phyloP scores from a whole-genome alignment of 2,329 filamentous ascomycete species.

The Tolypocladium inflatum region DNA sequence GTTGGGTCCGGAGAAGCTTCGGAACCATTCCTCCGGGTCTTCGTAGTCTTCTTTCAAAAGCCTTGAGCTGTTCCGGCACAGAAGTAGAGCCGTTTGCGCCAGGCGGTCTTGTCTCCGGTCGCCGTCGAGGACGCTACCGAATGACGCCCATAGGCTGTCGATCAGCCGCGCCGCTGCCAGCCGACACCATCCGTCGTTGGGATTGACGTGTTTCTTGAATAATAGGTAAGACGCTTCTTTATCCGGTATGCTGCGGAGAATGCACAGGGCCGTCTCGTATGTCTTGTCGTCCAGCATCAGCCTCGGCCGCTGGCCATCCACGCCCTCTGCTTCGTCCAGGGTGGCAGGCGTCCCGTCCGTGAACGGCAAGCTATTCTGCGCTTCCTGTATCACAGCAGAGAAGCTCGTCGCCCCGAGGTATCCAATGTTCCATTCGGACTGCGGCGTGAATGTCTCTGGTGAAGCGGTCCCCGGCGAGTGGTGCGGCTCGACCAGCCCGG shows the following conservation, averaged over 20 bases:
- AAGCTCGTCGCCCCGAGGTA: background rate
- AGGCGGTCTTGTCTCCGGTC: background rate
- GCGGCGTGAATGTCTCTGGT: background rate
- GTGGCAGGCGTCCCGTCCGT: background rate
- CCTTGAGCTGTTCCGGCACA: background rate
- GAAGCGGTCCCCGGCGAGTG: background rate
- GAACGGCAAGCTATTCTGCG: background rate
- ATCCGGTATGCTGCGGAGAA: background rate
- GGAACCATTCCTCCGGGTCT: background rate
- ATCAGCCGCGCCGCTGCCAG: background rate
- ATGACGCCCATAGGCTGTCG: background rate
- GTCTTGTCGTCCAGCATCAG: background rate
- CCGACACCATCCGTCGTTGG: background rate
- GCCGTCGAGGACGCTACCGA: background rate
- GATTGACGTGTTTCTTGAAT: background rate
- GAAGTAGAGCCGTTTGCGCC: background rate
- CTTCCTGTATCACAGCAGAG: background rate
- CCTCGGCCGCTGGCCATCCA: background rate
- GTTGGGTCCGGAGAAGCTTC: background rate
- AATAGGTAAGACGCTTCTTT: background rate
- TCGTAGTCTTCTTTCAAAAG: background rate
- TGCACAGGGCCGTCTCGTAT: background rate
- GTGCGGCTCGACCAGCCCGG: background rate
- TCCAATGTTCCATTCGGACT: background rate
- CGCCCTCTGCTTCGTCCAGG: background rate